Conservation (phyloP, 352 stramenopile species). For the Phytophthora lateralis region DNA sequence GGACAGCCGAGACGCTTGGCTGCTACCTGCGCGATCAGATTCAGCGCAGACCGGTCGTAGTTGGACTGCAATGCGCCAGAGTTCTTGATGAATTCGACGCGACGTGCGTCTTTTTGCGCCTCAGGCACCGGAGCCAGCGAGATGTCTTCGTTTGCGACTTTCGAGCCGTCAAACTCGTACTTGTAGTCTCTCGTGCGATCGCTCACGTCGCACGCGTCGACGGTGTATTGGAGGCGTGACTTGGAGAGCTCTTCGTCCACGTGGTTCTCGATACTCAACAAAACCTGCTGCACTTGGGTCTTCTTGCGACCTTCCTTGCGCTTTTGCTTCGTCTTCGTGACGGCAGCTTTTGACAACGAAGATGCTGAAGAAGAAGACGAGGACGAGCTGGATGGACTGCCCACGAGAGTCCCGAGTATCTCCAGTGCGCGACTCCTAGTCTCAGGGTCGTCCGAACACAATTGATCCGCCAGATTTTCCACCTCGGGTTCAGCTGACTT, state of each 20-base stretch:
- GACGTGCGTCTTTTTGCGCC: constrained; percentile 42
- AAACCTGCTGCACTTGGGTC: constrained; percentile 38
- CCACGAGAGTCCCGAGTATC: constrained; percentile 48
- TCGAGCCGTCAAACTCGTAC: constrained; percentile 43
- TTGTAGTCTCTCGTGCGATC: constrained; percentile 55
- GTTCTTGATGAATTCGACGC: constrained; percentile 51
- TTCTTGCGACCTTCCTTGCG: constrained; percentile 24
- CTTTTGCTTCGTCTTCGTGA: constrained; percentile 13
- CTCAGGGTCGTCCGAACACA: constrained; percentile 50
- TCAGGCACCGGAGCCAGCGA: constrained; percentile 52
- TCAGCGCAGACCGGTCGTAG: constrained; percentile 56
- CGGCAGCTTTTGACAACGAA: neutral
- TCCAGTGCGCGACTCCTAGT: constrained; percentile 51
- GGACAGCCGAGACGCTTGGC: constrained; percentile 57
- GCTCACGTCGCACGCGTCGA: constrained; percentile 32
- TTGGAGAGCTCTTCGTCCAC: constrained; percentile 38
- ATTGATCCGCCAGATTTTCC: constrained; percentile 37
- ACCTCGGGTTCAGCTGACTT: constrained; percentile 25
- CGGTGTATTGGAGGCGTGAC: constrained; percentile 25
- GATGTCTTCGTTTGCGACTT: constrained; percentile 43
- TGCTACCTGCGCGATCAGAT: constrained; percentile 61
- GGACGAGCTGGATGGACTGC: constrained; percentile 19
- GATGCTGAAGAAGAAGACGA: constrained; percentile 12
- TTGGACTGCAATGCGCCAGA: constrained; percentile 44
- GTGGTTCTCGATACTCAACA: constrained; percentile 49